Conservation (phyloP, 2,329 filamentous ascomycete species). For the Talaromyces pinophilus region DNA sequence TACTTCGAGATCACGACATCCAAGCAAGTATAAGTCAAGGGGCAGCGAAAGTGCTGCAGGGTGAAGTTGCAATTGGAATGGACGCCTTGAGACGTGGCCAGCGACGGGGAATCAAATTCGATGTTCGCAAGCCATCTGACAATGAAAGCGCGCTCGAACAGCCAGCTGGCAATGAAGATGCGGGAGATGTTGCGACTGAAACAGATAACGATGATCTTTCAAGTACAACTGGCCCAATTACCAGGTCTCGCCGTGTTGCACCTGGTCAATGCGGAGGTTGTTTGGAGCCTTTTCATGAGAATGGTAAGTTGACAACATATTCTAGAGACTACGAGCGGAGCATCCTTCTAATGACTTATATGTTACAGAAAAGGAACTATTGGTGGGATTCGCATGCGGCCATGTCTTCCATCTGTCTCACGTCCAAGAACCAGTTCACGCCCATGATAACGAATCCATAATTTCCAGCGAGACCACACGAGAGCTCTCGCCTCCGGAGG, state of each 20-base stretch:
- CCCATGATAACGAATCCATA: constrained; percentile 10
- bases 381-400: constrained; percentile 68
- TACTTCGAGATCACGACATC: constrained; percentile 94
- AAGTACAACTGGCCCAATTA: constrained; percentile 3
- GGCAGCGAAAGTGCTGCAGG: constrained; percentile 79
- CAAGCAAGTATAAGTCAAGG: constrained; percentile 90
- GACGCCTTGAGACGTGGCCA: constrained; percentile 76
- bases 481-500: constrained; percentile 21
- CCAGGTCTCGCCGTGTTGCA: constrained; percentile 19
- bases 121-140: constrained; percentile 55
- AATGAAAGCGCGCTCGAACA: neutral
- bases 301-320: constrained; percentile 34
- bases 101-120: constrained; percentile 84
- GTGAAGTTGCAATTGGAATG: constrained; percentile 85
- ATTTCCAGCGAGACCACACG: constrained; percentile 25
- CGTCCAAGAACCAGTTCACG: constrained; percentile 50
- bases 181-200: constrained; percentile 20
- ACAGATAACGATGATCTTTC: constrained; percentile 23
- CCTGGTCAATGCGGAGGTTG: constrained; percentile 44
- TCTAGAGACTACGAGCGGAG: neutral
- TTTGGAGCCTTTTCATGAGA: constrained; percentile 39
- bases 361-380: constrained; percentile 53
- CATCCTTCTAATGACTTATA: neutral
- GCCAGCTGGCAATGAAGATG: constrained; percentile 11
- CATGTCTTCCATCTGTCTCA: constrained; percentile 68